A percentile compares a stretch with the other conserved stretches of the same genome.
phyloP scores from a whole-genome alignment of 352 stramenopile species.

The Pythium dissotocum region DNA sequence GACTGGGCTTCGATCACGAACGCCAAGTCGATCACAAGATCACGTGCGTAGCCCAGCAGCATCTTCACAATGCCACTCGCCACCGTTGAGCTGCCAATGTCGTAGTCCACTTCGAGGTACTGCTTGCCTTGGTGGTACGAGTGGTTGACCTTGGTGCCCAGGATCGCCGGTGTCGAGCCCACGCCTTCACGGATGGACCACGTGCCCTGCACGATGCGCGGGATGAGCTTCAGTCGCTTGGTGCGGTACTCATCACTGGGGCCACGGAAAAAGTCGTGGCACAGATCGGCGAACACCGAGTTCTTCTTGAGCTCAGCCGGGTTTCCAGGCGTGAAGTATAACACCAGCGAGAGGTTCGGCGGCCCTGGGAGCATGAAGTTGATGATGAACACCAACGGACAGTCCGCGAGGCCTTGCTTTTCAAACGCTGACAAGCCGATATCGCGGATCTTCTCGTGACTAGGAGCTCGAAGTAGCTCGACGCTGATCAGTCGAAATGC shows the following conservation, averaged over 20 bases:
- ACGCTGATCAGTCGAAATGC: constrained; percentile 66
- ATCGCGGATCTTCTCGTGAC: constrained; percentile 49
- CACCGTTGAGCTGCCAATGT: constrained; percentile 77
- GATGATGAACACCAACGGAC: constrained; percentile 70
- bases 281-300: constrained; percentile 70
- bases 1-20: constrained; percentile 82
- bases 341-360: constrained; percentile 64
- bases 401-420: constrained; percentile 40
- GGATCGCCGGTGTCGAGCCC: constrained; percentile 87
- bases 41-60: constrained; percentile 59
- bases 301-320: constrained; percentile 59
- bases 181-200: constrained; percentile 88
- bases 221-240: constrained; percentile 90
- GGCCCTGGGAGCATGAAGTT: constrained; percentile 82
- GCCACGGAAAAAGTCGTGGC: constrained; percentile 58
- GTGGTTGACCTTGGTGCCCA: constrained; percentile 89
- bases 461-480: constrained; percentile 53
- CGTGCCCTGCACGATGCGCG: constrained; percentile 87
- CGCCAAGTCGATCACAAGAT: constrained; percentile 80
- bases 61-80: constrained; percentile 71
- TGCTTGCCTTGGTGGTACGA: constrained; percentile 69
- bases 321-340: constrained; percentile 80
- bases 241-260: constrained; percentile 66
- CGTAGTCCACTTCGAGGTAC: constrained; percentile 79
- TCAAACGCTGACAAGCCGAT: constrained; percentile 76